A percentile compares a stretch with the other conserved stretches of the same genome.
These are phyloP conservation scores for Calonectria hongkongensis DNA, from an alignment of 2,329 filamentous ascomycete genomes.

Conservation along the genomic window DNA sequence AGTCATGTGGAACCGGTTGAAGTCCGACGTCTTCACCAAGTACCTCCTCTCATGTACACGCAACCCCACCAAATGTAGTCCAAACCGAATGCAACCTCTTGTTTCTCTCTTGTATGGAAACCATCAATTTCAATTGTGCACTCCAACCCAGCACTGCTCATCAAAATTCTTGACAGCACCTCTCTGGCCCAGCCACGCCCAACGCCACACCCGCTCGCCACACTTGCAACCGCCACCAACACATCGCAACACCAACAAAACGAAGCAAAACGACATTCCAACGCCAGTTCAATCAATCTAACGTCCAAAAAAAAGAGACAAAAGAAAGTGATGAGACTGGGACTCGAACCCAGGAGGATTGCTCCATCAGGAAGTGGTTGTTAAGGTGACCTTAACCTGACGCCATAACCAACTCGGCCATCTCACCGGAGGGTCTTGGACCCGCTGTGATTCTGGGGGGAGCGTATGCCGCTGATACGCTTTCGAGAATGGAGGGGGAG, in stretches of 20 bases:
- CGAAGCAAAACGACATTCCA: too few species aligned
- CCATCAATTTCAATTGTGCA: too few species aligned
- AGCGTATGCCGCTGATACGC: conserved; percentile 5
- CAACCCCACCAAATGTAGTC: too few species aligned
- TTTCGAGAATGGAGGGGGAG: neutral
- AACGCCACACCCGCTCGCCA: too few species aligned
- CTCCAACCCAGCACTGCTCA: too few species aligned
- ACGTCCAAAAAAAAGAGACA: neutral
- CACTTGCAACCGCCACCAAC: neutral
- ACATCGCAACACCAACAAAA: neutral
- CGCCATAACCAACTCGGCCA: conserved; percentile 37
- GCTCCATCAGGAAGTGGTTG: conserved; percentile 36
- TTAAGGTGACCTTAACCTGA: conserved; percentile 37
- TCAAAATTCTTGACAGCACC: too few species aligned
- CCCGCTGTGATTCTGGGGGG: conserved; percentile 6
- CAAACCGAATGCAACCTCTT: too few species aligned
- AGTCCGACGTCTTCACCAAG: too few species aligned
- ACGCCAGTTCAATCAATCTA: neutral
- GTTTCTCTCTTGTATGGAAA: too few species aligned
- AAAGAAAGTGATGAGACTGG: conserved; percentile 32
- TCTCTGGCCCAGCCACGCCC: too few species aligned
- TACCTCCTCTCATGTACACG: too few species aligned
- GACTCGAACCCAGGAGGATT: conserved; percentile 37
- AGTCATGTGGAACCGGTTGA: too few species aligned
- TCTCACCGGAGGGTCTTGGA: conserved; percentile 20